Percentiles rank a stretch among this genome's conserved stretches.
phyloP scores from a whole-genome alignment of 2,329 filamentous ascomycete genomes.

The Emergomyces orientalis region DNA sequence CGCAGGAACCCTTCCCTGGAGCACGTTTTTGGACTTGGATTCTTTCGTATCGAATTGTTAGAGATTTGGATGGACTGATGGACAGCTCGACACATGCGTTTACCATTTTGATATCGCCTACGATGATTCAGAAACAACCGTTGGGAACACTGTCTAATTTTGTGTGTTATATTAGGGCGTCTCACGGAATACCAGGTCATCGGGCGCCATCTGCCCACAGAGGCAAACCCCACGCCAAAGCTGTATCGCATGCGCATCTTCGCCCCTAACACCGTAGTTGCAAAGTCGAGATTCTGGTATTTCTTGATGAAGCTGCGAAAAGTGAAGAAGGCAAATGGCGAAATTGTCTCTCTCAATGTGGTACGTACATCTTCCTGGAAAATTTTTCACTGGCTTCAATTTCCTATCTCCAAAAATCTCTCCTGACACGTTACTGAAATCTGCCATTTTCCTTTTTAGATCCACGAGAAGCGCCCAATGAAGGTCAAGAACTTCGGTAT shows the following conservation, averaged over 20 bases:
- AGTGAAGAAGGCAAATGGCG: slow-evolving; percentile 99
- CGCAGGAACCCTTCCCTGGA: neutral
- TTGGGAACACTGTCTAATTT: slow-evolving; percentile 25
- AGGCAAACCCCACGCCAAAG: slow-evolving; percentile 93
- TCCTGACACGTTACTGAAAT: slow-evolving; percentile 4
- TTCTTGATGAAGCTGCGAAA: slow-evolving; percentile 98
- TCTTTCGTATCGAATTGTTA: neutral
- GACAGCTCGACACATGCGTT: neutral
- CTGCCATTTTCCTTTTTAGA: slow-evolving; percentile 44
- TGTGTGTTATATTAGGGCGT: slow-evolving; percentile 60
- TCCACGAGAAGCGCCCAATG: slow-evolving; percentile 96
- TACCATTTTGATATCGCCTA: slow-evolving; percentile 3
- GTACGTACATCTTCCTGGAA: slow-evolving; percentile 47
- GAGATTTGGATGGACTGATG: neutral
- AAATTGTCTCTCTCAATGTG: slow-evolving; percentile 95
- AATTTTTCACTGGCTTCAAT: neutral
- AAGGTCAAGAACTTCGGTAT: slow-evolving; percentile 99
- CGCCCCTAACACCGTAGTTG: slow-evolving; percentile 92
- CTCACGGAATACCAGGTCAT: slow-evolving; percentile 99
- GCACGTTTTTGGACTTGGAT: neutral
- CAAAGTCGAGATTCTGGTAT: slow-evolving; percentile 99
- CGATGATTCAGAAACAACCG: neutral
- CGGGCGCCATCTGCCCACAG: slow-evolving; percentile 95
- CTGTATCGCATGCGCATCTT: slow-evolving; percentile 99
- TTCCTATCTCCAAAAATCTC: neutral